Percentiles rank a stretch among this genome's conserved stretches.
Evolutionary conservation across 805 yeast species (phyloP).

Genomic region (Candida jianshihensis): DNA sequence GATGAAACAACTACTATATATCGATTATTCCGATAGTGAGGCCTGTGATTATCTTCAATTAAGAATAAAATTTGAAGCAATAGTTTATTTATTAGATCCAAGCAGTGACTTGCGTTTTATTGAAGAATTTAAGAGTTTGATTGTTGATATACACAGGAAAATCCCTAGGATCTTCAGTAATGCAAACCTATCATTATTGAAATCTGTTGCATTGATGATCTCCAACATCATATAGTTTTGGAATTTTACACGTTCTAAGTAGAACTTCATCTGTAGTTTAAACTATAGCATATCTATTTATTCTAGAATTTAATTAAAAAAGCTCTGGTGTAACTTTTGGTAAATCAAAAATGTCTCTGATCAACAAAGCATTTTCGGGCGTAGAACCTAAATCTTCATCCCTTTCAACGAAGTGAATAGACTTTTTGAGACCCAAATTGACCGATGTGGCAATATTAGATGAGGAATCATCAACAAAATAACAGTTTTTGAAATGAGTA

Average conservation of each 20-base stretch:
- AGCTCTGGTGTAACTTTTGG: constrained; percentile 20
- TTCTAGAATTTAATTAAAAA: constrained; percentile 6
- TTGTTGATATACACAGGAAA: background rate
- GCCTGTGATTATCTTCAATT: background rate
- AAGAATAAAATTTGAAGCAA: background rate
- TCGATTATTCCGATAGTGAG: background rate
- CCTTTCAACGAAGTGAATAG: constrained; percentile 70
- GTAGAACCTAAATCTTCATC: constrained; percentile 39
- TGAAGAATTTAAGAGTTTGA: background rate
- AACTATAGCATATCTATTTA: no score
- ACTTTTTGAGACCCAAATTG: constrained; percentile 62
- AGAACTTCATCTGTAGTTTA: no score
- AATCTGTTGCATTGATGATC: background rate
- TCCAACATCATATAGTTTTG: background rate
- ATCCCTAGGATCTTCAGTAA: background rate
- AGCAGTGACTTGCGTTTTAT: background rate
- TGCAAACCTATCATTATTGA: background rate
- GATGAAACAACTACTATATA: background rate
- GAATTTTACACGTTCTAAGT: no score
- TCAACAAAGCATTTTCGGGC: constrained; percentile 41
- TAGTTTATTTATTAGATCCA: background rate
- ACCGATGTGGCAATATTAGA: constrained; percentile 72
- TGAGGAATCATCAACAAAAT: constrained; percentile 85
- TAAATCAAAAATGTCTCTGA: constrained; percentile 52
- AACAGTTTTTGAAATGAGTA: constrained; percentile 39